Conservation (phyloP, 495 filamentous ascomycete species). For the Penicillium lividum region DNA sequence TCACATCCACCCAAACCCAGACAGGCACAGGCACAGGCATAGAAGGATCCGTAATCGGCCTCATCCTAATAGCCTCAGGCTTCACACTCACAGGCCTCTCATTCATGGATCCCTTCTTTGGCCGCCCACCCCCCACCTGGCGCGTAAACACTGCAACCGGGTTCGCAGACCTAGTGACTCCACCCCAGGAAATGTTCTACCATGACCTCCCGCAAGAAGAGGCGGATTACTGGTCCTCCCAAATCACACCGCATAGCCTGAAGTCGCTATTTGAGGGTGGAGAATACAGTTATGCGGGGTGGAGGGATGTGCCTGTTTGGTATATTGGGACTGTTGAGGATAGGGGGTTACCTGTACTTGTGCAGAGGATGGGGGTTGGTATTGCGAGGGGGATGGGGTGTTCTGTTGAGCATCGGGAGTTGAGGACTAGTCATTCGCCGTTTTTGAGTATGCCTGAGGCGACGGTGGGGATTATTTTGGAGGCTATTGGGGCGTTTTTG, state of each 20-base stretch:
- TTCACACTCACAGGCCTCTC: slow-evolving; percentile 25
- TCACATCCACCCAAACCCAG: slow-evolving; percentile 22
- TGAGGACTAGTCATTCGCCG: slow-evolving; percentile 36
- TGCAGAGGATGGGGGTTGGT: slow-evolving; percentile 34
- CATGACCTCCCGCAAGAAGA: slow-evolving; percentile 33
- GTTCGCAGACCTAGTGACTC: slow-evolving; percentile 29
- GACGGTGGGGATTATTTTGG: slow-evolving; percentile 27
- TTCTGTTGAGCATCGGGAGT: slow-evolving; percentile 30
- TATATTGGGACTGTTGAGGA: slow-evolving; percentile 39
- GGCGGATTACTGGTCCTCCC: slow-evolving; percentile 25
- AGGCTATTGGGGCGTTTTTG: slow-evolving; percentile 29
- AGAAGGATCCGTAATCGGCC: slow-evolving; percentile 40
- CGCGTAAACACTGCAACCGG: slow-evolving; percentile 26
- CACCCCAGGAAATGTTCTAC: slow-evolving; percentile 34
- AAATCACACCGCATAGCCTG: slow-evolving; percentile 33
- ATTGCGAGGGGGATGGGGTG: slow-evolving; percentile 33
- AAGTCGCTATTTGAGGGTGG: slow-evolving; percentile 36
- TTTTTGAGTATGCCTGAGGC: slow-evolving; percentile 35
- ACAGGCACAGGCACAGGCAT: neutral
- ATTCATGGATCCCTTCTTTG: slow-evolving; percentile 36
- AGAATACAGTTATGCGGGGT: slow-evolving; percentile 34
- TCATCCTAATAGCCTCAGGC: slow-evolving; percentile 44
- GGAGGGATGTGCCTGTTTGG: slow-evolving; percentile 32
- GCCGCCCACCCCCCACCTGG: slow-evolving; percentile 28
- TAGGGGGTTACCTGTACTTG: slow-evolving; percentile 31